Percentiles rank a stretch among this genome's conserved stretches.
These are phyloP conservation scores for Tricholoma matsutake DNA, from an alignment of 768 basidiomycete genomes.

Conservation along the genomic window DNA sequence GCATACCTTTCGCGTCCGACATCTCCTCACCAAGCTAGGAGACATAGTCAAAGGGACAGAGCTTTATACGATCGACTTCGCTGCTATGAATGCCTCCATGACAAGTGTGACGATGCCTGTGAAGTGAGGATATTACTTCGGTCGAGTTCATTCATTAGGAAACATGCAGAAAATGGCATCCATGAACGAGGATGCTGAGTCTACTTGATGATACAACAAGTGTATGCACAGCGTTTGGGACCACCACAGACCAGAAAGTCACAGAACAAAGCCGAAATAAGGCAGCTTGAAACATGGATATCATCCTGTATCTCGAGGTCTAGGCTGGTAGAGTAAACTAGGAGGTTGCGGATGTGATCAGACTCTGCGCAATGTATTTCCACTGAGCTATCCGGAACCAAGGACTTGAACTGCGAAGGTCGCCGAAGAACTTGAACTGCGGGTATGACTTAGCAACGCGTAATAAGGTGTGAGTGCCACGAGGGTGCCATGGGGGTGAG, in stretches of 20 bases:
- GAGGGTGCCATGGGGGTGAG: conserved; percentile 2
- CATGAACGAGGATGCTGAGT: conserved; percentile 7
- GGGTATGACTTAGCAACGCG: background rate
- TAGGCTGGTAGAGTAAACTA: background rate
- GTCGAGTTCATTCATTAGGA: conserved; percentile 17
- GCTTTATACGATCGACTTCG: conserved; percentile 13
- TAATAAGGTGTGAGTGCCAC: background rate
- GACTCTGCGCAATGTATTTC: background rate
- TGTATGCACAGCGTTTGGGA: conserved; percentile 7
- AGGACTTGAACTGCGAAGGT: background rate
- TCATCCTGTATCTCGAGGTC: background rate
- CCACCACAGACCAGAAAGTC: background rate
- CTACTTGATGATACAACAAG: conserved; percentile 5
- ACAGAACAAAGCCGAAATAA: background rate
- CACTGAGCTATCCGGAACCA: background rate
- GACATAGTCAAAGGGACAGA: background rate
- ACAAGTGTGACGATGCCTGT: conserved; percentile 2
- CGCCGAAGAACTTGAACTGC: background rate
- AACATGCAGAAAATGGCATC: conserved; percentile 16
- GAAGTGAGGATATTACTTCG: conserved; percentile 7
- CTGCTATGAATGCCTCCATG: background rate
- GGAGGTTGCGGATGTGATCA: background rate
- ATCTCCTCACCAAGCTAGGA: conserved; percentile 11
- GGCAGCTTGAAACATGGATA: conserved; percentile 1
- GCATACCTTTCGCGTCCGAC: conserved; percentile 18